These are phyloP conservation scores for grape (Vitis vinifera) DNA, from an alignment of 164 flowering plant genomes.

Conservation along the genomic window ASM3070453v1 NC_081810.1:2919001-2919500, in stretches of 20 bases:
- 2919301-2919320: background rate
- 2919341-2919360: background rate
- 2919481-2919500: conserved; percentile 94
- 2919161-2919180: conserved; percentile 92
- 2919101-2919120: conserved; percentile 77
- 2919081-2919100: conserved; percentile 74
- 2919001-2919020: background rate
- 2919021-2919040: background rate
- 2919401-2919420: conserved; percentile 93
- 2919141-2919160: conserved; percentile 79
- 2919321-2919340: background rate
- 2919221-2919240: background rate
- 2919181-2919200: conserved; percentile 68
- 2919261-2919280: background rate
- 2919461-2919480: conserved; percentile 86
- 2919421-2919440: conserved; percentile 92
- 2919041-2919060: background rate
- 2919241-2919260: background rate
- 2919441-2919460: conserved; percentile 92
- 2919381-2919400: conserved; percentile 97
- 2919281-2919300: background rate
- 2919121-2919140: conserved; percentile 87
- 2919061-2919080: background rate
- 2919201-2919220: conserved; percentile 15
- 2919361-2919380: background rate